These are phyloP conservation scores for Sporothrix luriei DNA, from an alignment of 2,329 filamentous ascomycete species.

Conservation along the genomic window DNA sequence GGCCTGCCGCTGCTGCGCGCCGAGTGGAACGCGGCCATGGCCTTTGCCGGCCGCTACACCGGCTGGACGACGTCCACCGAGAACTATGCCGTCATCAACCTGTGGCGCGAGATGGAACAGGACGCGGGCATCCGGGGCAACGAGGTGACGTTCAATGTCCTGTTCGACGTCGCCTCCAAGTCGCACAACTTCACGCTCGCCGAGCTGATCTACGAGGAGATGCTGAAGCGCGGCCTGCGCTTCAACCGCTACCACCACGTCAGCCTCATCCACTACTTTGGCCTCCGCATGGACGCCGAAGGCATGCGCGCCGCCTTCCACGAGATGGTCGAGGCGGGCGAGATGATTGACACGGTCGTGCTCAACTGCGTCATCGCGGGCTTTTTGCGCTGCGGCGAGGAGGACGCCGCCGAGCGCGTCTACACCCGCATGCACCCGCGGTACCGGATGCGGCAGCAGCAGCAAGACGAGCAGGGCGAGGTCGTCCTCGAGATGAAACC, in stretches of 20 bases:
- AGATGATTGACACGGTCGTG: conserved; percentile 84
- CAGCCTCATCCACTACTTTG: conserved; percentile 80
- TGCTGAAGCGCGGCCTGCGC: conserved; percentile 66
- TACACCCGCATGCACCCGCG: conserved; percentile 81
- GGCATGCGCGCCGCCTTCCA: conserved; percentile 76
- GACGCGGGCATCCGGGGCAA: conserved; percentile 65
- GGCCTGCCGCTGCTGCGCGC: conserved; percentile 66
- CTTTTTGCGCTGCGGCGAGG: conserved; percentile 75
- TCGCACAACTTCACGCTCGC: conserved; percentile 81
- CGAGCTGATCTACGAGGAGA: conserved; percentile 81
- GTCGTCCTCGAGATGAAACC: too few species aligned
- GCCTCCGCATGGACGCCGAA: conserved; percentile 70
- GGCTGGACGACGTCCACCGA: conserved; percentile 60
- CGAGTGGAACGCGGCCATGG: conserved; percentile 85
- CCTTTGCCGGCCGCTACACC: conserved; percentile 74
- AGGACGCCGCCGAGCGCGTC: conserved; percentile 73
- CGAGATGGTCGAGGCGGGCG: conserved; percentile 79
- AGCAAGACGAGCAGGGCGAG: too few species aligned
- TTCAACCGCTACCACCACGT: conserved; percentile 81
- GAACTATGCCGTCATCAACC: conserved; percentile 67
- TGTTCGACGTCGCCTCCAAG: conserved; percentile 87
- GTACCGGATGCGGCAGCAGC: conserved; percentile 41
- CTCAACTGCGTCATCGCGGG: conserved; percentile 85
- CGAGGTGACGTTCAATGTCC: conserved; percentile 85
- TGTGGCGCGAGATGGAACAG: conserved; percentile 91